phyloP scores from a whole-genome alignment of 768 basidiomycete species.

The Sporobolomyces roseus region DNA sequence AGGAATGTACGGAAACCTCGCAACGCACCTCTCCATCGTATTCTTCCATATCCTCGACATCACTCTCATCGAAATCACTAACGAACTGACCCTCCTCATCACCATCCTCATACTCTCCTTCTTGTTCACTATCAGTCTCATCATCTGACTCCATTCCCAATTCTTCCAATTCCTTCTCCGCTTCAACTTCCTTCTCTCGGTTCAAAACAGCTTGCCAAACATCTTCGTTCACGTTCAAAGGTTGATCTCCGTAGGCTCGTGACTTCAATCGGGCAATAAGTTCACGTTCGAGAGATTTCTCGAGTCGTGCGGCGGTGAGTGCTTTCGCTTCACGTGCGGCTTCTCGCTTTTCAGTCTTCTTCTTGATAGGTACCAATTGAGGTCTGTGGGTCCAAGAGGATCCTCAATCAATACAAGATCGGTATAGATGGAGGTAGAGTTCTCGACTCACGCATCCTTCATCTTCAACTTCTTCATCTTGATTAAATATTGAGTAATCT shows the following conservation, averaged over 20 bases:
- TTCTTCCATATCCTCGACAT: slow-evolving; percentile 56
- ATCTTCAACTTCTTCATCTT: slow-evolving; percentile 78
- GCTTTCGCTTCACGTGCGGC: slow-evolving; percentile 91
- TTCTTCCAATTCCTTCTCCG: slow-evolving; percentile 55
- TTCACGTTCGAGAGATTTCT: slow-evolving; percentile 92
- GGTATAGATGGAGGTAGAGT: not conserved
- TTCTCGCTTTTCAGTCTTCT: slow-evolving; percentile 91
- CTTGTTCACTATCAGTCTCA: slow-evolving; percentile 57
- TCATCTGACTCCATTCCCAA: slow-evolving; percentile 52
- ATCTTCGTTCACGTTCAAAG: slow-evolving; percentile 93
- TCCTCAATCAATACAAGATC: too few relatives aligned
- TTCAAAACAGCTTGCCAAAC: slow-evolving; percentile 93
- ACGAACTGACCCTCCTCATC: slow-evolving; percentile 66
- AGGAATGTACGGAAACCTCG: not conserved
- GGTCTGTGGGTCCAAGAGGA: slow-evolving; percentile 57
- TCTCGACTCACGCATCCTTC: slow-evolving; percentile 44
- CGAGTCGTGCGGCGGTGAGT: slow-evolving; percentile 87
- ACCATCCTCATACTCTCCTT: slow-evolving; percentile 61
- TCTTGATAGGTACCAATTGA: slow-evolving; percentile 90
- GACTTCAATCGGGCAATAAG: slow-evolving; percentile 90
- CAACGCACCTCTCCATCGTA: slow-evolving; percentile 42
- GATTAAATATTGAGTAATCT: slow-evolving; percentile 98
- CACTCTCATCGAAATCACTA: slow-evolving; percentile 64
- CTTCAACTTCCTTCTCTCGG: slow-evolving; percentile 59
- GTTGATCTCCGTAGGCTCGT: slow-evolving; percentile 95